Percentiles rank a stretch among this genome's conserved stretches.
These are phyloP conservation scores for Rubia yunnanensis DNA, from an alignment of 257 asterid genomes.

Conservation along the genomic window DNA sequence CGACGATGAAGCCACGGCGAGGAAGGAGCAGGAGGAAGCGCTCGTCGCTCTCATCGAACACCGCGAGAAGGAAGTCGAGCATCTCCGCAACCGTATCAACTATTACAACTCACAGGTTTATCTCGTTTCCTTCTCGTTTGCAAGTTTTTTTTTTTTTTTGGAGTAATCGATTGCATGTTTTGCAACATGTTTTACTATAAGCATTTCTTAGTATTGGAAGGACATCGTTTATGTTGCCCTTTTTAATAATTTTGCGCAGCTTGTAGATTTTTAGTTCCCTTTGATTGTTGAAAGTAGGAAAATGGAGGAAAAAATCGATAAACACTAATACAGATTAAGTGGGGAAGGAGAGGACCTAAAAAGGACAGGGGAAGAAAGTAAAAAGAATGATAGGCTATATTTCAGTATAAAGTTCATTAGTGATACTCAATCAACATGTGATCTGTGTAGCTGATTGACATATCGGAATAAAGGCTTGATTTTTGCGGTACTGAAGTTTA, in stretches of 20 bases:
- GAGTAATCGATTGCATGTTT: not conserved
- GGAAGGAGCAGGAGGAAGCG: slow-evolving; percentile 63
- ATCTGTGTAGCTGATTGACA: not conserved
- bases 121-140: not conserved
- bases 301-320: not conserved
- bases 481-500: not conserved
- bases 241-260: not conserved
- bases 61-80: slow-evolving; percentile 76
- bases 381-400: too few species aligned
- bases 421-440: too few species aligned
- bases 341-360: not conserved
- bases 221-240: not conserved
- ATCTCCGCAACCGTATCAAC: slow-evolving; percentile 54
- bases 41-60: slow-evolving; percentile 65
- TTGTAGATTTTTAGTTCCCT: not conserved
- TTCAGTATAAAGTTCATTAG: too few species aligned
- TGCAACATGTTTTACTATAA: not conserved
- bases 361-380: not conserved
- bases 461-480: not conserved
- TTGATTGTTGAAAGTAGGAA: not conserved
- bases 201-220: not conserved
- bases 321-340: not conserved
- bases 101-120: slow-evolving; percentile 66
- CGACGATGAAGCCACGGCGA: slow-evolving; percentile 24
- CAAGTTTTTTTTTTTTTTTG: not conserved